Percentiles rank a stretch among this genome's conserved stretches.
phyloP scores from a whole-genome alignment of 1,284 basidiomycete species.

The Microbotryum scabiosae region DNA sequence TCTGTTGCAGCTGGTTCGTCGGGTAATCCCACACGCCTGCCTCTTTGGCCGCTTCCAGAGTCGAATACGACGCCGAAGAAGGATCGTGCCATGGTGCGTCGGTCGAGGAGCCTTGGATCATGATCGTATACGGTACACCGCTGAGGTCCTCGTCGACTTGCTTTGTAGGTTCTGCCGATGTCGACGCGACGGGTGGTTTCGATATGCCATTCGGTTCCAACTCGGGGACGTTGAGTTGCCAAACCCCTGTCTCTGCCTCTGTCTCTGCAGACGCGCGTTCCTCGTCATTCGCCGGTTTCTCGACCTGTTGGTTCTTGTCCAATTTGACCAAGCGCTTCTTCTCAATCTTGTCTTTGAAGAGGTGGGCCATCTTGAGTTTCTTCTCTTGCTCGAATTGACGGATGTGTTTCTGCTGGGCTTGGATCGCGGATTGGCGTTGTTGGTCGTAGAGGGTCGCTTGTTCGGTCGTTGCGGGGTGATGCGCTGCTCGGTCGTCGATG shows the following conservation, averaged over 20 bases:
- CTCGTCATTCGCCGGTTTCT: no score
- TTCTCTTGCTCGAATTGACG: slow-evolving; percentile 42
- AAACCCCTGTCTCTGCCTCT: no score
- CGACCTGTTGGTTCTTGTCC: slow-evolving; percentile 35
- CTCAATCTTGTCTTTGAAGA: slow-evolving; percentile 42
- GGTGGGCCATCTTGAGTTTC: slow-evolving; percentile 41
- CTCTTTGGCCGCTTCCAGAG: slow-evolving; percentile 53
- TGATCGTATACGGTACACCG: slow-evolving; percentile 33
- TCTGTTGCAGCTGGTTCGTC: slow-evolving; percentile 52
- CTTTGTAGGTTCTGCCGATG: slow-evolving; percentile 4
- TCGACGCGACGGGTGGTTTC: slow-evolving; percentile 23
- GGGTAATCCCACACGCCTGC: slow-evolving; percentile 75
- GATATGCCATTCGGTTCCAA: neutral
- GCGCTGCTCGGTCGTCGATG: slow-evolving; percentile 61
- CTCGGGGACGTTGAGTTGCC: no score
- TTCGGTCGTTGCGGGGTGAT: slow-evolving; percentile 50
- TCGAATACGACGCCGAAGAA: slow-evolving; percentile 45
- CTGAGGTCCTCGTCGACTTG: slow-evolving; percentile 3
- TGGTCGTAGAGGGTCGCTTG: slow-evolving; percentile 25
- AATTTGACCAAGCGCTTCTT: slow-evolving; percentile 49
- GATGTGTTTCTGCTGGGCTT: slow-evolving; percentile 48
- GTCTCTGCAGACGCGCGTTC: no score
- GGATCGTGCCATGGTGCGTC: slow-evolving; percentile 54
- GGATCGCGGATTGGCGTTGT: slow-evolving; percentile 44
- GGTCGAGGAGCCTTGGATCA: slow-evolving; percentile 52